Evolutionary conservation across 1,284 basidiomycete species (phyloP), one percentile per base, ranked within the genome.

Genomic region (Austroboletus niveus): DNA sequence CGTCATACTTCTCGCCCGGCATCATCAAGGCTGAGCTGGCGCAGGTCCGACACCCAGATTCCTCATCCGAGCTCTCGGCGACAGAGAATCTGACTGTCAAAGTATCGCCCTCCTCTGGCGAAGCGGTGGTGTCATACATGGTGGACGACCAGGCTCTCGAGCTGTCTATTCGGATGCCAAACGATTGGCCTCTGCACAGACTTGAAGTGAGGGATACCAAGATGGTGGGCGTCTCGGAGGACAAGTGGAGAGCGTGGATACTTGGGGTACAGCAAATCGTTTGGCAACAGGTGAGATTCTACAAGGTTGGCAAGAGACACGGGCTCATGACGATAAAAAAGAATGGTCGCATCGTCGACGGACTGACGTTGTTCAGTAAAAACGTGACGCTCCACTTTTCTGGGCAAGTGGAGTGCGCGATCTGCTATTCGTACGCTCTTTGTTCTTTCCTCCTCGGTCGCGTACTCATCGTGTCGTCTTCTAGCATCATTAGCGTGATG

Each of bases 101-200:
- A 65, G 88, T 94, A 27, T 79, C 78, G 27, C 69, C 62, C 24
- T 77, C 80, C 1, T 82, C 87, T 22, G 87, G 87, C 57, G 90
- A 95, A 63, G 87, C 94, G 34, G 80, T 80, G 2, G 91, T 85
- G 8, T 78, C 81, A 4, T 99, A 98, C 65, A 78, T 82, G 8
- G 88, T 99, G 1, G 97, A 99, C 68, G 97, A 99, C 57, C 91
- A 98, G 65, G 82, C 88, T 40, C 84, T 99, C 64, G 96, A 99
- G 72, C 87, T 99, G 51, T 87, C 83, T 20, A 76, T 99, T 57
- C 83, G 87, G 59, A 84, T 99, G 31, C 97, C 97, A 1, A 66
- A 72, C 5, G 95, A 98, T 64, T 99, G 93, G 82, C 97, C 97
- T 0, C 73, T 99, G 39, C 89, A 89, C 60, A 81, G 80, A 34